Evolutionary conservation across 1,284 basidiomycete species (phyloP), one percentile per base, ranked within the genome.

Genomic region (Pholiota adiposa): DNA sequence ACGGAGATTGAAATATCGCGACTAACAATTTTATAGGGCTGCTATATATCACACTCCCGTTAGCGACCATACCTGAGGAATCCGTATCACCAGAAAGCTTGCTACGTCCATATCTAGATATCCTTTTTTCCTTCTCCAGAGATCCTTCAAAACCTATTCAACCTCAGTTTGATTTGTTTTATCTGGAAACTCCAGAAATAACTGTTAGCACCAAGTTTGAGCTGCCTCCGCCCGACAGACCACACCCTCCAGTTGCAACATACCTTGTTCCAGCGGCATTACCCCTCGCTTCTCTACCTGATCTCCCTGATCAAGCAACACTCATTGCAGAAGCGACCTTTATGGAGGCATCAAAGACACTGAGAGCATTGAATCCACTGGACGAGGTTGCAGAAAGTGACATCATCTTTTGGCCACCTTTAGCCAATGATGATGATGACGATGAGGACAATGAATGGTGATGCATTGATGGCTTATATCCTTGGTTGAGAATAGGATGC

Each of bases 41-140:
- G 18, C 49, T 90, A 2, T 88, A 92, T 67, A 72, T 92, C 34
- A 77, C 79, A 0, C 77, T 88, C 57, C 83, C 85, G 5, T 65
- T 87, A 23, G 40, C 61, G 14, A 51, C 67, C 8, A 53, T 65
- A 11, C 52, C 64, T 16, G 9, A 66, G 16, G 43, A 51, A 27
- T 61, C 61, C 3, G 55, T 51, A 25, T 74, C 74, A 1, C 74
- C 89, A 3, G 80, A 86, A 66, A 67, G 71, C 0, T 67, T 86
- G 5, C 75, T 93, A 8, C 68, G 74, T 19, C 89, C 90, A 1
- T 93, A 93, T 68, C 77, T 92, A 18, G 69, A 81, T 33, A 76
- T 80, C 0, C 70, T 84, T 1, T 70, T 87, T 4, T 69, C 71
- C 27, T 73, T 82, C n/a, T 66, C 75, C 51, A 50, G 60, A 2